Evolutionary conservation across 1,284 basidiomycete genomes (phyloP).

Genomic region (Ustilago hordei): DNA sequence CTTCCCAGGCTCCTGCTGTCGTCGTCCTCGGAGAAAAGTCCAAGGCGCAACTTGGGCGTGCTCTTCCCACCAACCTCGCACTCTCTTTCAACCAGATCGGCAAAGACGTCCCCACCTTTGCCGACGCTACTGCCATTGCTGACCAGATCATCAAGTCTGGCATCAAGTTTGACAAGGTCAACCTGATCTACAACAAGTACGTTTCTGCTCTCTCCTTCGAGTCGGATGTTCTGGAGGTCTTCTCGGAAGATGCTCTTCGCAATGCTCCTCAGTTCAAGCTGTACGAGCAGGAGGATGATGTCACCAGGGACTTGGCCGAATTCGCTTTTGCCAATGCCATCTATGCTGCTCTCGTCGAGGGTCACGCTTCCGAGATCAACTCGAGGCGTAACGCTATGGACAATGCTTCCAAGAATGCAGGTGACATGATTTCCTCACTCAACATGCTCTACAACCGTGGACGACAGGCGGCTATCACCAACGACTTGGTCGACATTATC

Average conservation of each 20-base stretch:
- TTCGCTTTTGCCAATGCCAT: constrained; percentile 97
- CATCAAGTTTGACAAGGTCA: constrained; percentile 85
- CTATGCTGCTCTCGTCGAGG: constrained; percentile 93
- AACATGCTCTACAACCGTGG: constrained; percentile 84
- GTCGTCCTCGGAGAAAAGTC: constrained; percentile 93
- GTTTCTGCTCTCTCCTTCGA: constrained; percentile 94
- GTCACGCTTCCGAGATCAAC: constrained; percentile 93
- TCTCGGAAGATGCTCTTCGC: constrained; percentile 67
- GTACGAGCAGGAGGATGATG: constrained; percentile 74
- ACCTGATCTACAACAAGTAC: constrained; percentile 95
- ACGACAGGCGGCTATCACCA: constrained; percentile 97
- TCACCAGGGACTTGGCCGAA: constrained; percentile 91
- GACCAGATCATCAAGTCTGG: constrained; percentile 90
- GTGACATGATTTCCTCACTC: constrained; percentile 70
- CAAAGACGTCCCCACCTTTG: constrained; percentile 95
- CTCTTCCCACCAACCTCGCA: constrained; percentile 77
- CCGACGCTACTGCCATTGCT: constrained; percentile 91
- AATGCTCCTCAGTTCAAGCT: constrained; percentile 74
- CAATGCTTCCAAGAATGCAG: constrained; percentile 97
- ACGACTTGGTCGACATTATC: constrained; percentile 94
- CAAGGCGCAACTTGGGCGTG: constrained; percentile 87
- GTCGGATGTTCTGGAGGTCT: constrained; percentile 79
- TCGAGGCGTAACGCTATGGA: constrained; percentile 93
- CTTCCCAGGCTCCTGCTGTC: constrained; percentile 56
- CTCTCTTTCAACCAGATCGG: constrained; percentile 98